These are phyloP conservation scores for Spiromastix sp. DNA, from an alignment of 2,329 filamentous ascomycete genomes.

Conservation along the genomic window DNA sequence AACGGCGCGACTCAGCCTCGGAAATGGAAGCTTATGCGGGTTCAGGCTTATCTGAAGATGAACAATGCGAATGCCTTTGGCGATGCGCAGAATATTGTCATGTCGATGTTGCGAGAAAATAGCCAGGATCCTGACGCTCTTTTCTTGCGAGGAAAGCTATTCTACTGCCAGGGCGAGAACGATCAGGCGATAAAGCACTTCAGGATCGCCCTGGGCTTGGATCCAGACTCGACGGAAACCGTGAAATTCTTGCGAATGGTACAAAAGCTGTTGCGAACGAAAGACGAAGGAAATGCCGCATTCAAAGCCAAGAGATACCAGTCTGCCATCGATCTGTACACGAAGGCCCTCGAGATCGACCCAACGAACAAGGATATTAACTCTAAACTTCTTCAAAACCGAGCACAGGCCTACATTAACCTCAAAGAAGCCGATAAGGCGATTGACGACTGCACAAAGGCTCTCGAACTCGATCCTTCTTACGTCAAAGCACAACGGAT, in stretches of 20 bases:
- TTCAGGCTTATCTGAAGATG: slow-evolving; percentile 88
- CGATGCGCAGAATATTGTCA: slow-evolving; percentile 86
- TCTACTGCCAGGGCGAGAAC: slow-evolving; percentile 89
- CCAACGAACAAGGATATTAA: slow-evolving; percentile 84
- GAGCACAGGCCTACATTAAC: slow-evolving; percentile 68
- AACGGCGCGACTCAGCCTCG: slow-evolving; percentile 66
- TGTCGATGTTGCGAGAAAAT: slow-evolving; percentile 75
- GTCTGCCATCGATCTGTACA: slow-evolving; percentile 75
- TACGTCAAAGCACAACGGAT: slow-evolving; percentile 92
- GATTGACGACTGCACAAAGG: slow-evolving; percentile 75
- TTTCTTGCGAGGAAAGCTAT: slow-evolving; percentile 73
- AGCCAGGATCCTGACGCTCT: slow-evolving; percentile 88
- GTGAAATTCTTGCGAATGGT: slow-evolving; percentile 82
- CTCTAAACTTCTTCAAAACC: slow-evolving; percentile 88
- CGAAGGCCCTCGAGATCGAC: slow-evolving; percentile 72
- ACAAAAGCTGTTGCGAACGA: slow-evolving; percentile 84
- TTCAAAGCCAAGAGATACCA: slow-evolving; percentile 80
- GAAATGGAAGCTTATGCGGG: slow-evolving; percentile 89
- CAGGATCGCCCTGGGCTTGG: slow-evolving; percentile 76
- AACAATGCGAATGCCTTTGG: slow-evolving; percentile 78
- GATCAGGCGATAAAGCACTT: slow-evolving; percentile 91
- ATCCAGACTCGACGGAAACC: slow-evolving; percentile 82
- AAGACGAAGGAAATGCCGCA: slow-evolving; percentile 81
- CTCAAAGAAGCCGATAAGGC: slow-evolving; percentile 76
- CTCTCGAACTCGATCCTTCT: slow-evolving; percentile 67